Percentiles rank a stretch among this genome's conserved stretches.
phyloP scores from a whole-genome alignment of 2,329 filamentous ascomycete genomes.

The Stagonosporopsis tanaceti region DNA sequence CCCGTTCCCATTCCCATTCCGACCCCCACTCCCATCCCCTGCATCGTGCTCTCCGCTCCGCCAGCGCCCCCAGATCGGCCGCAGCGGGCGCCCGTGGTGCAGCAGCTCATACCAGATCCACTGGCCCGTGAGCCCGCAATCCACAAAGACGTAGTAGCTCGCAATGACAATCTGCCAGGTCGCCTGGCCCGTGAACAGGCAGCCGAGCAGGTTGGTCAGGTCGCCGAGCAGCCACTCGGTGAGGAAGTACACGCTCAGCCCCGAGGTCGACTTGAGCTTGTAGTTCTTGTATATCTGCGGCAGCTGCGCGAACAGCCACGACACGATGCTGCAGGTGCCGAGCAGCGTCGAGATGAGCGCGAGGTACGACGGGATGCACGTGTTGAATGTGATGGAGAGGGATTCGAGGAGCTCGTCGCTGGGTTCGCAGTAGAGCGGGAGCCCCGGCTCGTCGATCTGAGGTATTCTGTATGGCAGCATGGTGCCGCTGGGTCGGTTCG shows the following conservation, averaged over 20 bases:
- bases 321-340: conserved; percentile 68
- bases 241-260: conserved; percentile 71
- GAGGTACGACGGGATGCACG: conserved; percentile 69
- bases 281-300: conserved; percentile 76
- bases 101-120: conserved; percentile 72
- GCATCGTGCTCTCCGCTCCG: conserved; percentile 28
- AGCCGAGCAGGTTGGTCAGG: conserved; percentile 68
- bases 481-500: conserved; percentile 3
- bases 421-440: conserved; percentile 69
- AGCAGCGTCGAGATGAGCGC: conserved; percentile 68
- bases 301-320: conserved; percentile 74
- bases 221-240: conserved; percentile 73
- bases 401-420: conserved; percentile 63
- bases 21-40: conserved; percentile 26
- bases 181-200: conserved; percentile 69
- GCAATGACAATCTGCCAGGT: conserved; percentile 72
- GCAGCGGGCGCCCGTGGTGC: conserved; percentile 57
- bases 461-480: conserved; percentile 48
- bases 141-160: conserved; percentile 71
- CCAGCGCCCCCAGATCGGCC: conserved; percentile 45
- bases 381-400: conserved; percentile 67
- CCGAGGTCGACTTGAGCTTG: conserved; percentile 68
- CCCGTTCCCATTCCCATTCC: conserved; percentile 15
- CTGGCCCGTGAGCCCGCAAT: conserved; percentile 68
- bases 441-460: conserved; percentile 47